Conservation (phyloP, 2,329 filamentous ascomycete species). For the Fusarium napiforme region DNA sequence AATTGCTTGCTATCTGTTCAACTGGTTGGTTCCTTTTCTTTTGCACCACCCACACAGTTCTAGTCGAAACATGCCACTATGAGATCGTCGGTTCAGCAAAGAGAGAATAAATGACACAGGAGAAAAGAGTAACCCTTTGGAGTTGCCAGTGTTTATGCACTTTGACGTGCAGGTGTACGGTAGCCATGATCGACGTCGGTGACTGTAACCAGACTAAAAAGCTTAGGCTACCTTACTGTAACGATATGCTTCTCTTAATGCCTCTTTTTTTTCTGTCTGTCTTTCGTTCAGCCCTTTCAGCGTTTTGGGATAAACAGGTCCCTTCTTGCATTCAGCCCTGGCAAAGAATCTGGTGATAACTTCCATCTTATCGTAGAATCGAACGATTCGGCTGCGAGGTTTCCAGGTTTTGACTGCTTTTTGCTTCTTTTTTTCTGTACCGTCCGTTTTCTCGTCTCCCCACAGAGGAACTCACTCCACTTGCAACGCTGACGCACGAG, state of each 20-base stretch:
- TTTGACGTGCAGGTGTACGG: conserved; percentile 6
- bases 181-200: conserved; percentile 25
- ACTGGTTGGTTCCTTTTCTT: not conserved
- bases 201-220: conserved; percentile 13
- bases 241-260: not conserved
- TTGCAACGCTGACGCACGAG: conserved; percentile 4
- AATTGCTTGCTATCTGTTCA: not conserved
- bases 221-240: conserved; percentile 1
- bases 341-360: not conserved
- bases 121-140: not conserved
- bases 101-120: conserved; percentile 8
- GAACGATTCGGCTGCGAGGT: conserved; percentile 18
- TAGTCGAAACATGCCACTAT: conserved; percentile 16
- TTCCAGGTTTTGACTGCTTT: conserved; percentile 9
- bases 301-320: conserved; percentile 1
- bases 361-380: conserved; percentile 10
- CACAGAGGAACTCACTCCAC: conserved; percentile 16
- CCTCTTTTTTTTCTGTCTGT: not conserved
- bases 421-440: not conserved
- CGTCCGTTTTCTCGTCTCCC: conserved; percentile 20
- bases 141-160: not conserved
- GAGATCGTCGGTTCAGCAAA: conserved; percentile 19
- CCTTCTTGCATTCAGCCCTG: conserved; percentile 24
- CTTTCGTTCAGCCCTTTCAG: not conserved
- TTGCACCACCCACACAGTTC: conserved; percentile 13